A percentile compares a stretch with the other conserved stretches of the same genome.
Evolutionary conservation across 148 eudicot genomes (phyloP).

Genomic region (Agrostemma githago): DNA sequence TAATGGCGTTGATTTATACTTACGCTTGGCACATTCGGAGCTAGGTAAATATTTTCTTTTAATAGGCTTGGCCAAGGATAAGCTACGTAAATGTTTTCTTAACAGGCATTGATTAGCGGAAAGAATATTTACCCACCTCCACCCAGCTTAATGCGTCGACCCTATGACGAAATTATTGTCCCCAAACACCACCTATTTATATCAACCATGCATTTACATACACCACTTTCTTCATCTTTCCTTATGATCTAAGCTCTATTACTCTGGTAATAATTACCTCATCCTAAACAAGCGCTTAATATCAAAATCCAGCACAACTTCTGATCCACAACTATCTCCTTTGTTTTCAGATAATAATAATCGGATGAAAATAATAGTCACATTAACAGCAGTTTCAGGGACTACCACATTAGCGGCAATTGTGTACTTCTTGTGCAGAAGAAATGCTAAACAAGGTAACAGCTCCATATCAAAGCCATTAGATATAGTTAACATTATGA

Average conservation of each 20-base stretch:
- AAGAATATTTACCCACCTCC: not conserved
- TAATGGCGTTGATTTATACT: slow-evolving; percentile 31
- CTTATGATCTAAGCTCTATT: too few species aligned
- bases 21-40: slow-evolving; percentile 41
- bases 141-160: too few species aligned
- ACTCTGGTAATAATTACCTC: not conserved
- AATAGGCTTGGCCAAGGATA: not conserved
- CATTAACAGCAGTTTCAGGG: slow-evolving; percentile 17
- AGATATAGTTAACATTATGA: not conserved
- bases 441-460: slow-evolving; percentile 14
- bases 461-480: not conserved
- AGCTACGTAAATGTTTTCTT: too few species aligned
- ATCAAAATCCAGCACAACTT: not conserved
- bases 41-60: slow-evolving; percentile 24
- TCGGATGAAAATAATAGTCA: not conserved
- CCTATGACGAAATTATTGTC: not conserved
- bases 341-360: slow-evolving; percentile 7
- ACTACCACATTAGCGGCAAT: not conserved
- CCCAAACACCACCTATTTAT: too few species aligned
- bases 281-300: not conserved
- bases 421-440: slow-evolving; percentile 2
- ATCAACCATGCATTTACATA: too few species aligned
- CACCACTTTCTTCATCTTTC: too few species aligned
- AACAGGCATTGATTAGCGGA: not conserved
- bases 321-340: not conserved